Conservation (phyloP, 306 rosid genomes). For the Vicia faba region DNA sequence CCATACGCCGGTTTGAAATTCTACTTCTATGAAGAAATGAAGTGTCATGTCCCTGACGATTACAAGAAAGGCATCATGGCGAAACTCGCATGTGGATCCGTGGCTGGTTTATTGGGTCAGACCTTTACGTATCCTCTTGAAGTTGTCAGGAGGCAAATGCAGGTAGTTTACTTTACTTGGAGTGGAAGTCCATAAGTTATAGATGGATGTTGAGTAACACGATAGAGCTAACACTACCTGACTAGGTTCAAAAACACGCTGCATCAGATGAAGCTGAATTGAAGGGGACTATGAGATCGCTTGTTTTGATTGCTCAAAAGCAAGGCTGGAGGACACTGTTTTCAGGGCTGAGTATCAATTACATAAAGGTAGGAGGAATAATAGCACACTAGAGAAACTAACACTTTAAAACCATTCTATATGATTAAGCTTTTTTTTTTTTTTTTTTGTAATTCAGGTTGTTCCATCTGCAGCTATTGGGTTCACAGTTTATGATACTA, state of each 20-base stretch:
- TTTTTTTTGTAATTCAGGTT: constrained; percentile 56
- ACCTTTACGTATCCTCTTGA: constrained; percentile 97
- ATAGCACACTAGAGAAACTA: constrained; percentile 17
- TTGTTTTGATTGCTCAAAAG: constrained; percentile 62
- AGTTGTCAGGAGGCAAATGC: constrained; percentile 99
- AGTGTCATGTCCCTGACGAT: constrained; percentile 81
- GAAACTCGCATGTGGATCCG: constrained; percentile 86
- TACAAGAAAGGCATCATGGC: constrained; percentile 68
- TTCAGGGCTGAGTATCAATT: constrained; percentile 97
- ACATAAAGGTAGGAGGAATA: constrained; percentile 65
- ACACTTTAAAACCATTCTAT: constrained; percentile 21
- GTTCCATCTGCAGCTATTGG: constrained; percentile 98
- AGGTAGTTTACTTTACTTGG: constrained; percentile 53
- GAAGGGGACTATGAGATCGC: constrained; percentile 77
- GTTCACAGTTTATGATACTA: constrained; percentile 82
- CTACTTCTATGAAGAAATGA: constrained; percentile 95
- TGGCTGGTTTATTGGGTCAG: constrained; percentile 92
- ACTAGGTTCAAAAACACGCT: constrained; percentile 67
- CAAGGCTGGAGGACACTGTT: constrained; percentile 91
- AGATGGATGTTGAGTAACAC: constrained; percentile 23
- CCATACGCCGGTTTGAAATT: constrained; percentile 97
- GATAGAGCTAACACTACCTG: constrained; percentile 29
- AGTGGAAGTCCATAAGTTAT: constrained; percentile 19
- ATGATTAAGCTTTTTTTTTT: constrained; percentile 28
- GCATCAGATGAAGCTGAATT: constrained; percentile 60